Evolutionary conservation across 106 monocot genomes (phyloP), one percentile per base, ranked within the genome.

Genomic region (Dendrobium nobile): DNA sequence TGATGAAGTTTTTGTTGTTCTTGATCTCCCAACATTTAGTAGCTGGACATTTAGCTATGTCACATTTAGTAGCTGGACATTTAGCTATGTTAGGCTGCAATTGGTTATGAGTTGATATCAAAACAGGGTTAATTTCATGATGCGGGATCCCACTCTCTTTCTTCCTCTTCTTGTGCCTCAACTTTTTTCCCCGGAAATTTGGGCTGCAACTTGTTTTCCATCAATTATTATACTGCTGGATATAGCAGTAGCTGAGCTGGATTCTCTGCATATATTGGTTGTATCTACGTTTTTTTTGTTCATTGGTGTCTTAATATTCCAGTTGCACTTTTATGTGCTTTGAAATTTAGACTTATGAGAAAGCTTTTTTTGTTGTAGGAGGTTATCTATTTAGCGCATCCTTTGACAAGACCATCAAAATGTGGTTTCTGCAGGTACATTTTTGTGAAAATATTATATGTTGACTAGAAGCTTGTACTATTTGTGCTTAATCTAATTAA

Each of bases 391-490:
- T 93, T 79, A 99, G 95, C 82, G 89, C 90, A 70, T 99, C 99
- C 47, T 91, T 85, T 83, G 95, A 99, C 73, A 99, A 95, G 82
- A 99, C 93, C 48, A 84, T 99, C 81, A 81, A 86, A 80, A 91
- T 93, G 40, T 99, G 99, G 99, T 95, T 93, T 67, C 78, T 99
- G 81, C 77, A 95, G 95, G 99, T 95, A 91, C 70, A 76, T 37
- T 78, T 45, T 86, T 81, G 44, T 77, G 56, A 79, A 72, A 67
- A 79, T 74, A 85, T 64, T 67, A 4, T 78, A 47, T 73, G 9
- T 77, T 47, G 41, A 65, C 19, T 17, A 33, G 56, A 20, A 43
- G 41, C 19, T 74, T 74, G 2, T 48, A n/a, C 19, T 44, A 2
- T 74, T 74, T 41, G 11, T 48, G 2, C 41, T 44, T 19, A 20